phyloP scores from a whole-genome alignment of 768 basidiomycete species.

The Termitomyces sp. region DNA sequence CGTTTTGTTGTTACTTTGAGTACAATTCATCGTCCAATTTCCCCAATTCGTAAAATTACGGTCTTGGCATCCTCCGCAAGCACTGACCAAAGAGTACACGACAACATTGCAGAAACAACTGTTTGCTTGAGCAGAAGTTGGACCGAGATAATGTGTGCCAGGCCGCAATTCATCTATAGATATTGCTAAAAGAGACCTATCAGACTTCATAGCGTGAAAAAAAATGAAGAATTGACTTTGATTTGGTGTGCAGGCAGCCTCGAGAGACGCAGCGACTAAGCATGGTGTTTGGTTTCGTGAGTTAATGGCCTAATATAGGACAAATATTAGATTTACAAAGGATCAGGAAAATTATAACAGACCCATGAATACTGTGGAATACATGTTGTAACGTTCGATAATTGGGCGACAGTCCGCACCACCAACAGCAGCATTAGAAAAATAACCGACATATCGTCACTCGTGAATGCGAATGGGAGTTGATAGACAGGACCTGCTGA shows the following conservation, averaged over 20 bases:
- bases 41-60: slow-evolving; percentile 33
- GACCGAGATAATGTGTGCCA: slow-evolving; percentile 37
- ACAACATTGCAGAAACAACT: slow-evolving; percentile 53
- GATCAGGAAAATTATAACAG: neutral
- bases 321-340: neutral
- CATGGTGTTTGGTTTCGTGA: slow-evolving; percentile 43
- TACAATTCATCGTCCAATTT: slow-evolving; percentile 33
- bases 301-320: slow-evolving; percentile 31
- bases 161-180: slow-evolving; percentile 32
- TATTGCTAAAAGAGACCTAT: slow-evolving; percentile 24
- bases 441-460: neutral
- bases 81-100: slow-evolving; percentile 51
- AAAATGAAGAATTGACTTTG: slow-evolving; percentile 20
- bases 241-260: slow-evolving; percentile 33
- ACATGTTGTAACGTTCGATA: slow-evolving; percentile 33
- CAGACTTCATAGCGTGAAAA: neutral
- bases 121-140: slow-evolving; percentile 27
- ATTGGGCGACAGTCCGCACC: slow-evolving; percentile 19
- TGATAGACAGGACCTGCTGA: neutral
- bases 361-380: slow-evolving; percentile 34
- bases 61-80: slow-evolving; percentile 56
- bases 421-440: slow-evolving; percentile 1
- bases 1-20: slow-evolving; percentile 26
- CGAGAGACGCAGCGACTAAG: slow-evolving; percentile 42
- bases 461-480: slow-evolving; percentile 1